Base-by-base conservation (phyloP, 495 filamentous ascomycete species). In the Evansstolkia leycettana region DNA sequence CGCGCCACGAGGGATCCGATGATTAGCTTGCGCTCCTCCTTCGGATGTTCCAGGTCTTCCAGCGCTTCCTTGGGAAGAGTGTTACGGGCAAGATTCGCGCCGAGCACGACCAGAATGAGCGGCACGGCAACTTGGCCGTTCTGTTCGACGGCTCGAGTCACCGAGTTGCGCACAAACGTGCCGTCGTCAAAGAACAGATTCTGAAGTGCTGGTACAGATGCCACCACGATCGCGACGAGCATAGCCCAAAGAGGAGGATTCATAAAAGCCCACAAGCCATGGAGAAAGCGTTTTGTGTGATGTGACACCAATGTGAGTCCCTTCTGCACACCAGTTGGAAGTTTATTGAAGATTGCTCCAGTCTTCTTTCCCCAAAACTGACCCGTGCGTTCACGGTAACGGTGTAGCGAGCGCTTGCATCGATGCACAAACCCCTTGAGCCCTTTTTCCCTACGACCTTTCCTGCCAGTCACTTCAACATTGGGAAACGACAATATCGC, bases 241-340 rank as follows among this genome's bases (percentile, higher is more conserved):
- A 98, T 96, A 7, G 90, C 89, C 85, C 88, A 96, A 1, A 98
- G 75, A 0, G 90, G 92, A 5, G 90, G 89, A 57, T 96, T 98
- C 90, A 98, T 96, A 57, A 94, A 90, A 24, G 81, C 80, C 82
- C 82, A 87, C 7, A 82, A 41, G 20, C 84, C 86, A 25, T 54
- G 44, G 34, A 72, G 51, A 47, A 89, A 80, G 9, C 65, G 66
- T n/a, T 48, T 25, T 35, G 62, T 20, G 17, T 58, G 59, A 18
- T 44, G 52, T 24, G 57, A 52, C n/a, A 66, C 38, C 12, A 48
- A 57, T 5, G 58, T 52, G 3, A 88, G 51, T 0, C 46, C 36
- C 15, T 58, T 69, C 47, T 84, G 80, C 1, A 80, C 17, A 3
- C 72, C 59, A 3, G 36, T 37, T 4, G 86, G 84, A 7, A 94